Conservation (phyloP, 2,329 filamentous ascomycete species). For the Coccinonectria pachysandricola region DNA sequence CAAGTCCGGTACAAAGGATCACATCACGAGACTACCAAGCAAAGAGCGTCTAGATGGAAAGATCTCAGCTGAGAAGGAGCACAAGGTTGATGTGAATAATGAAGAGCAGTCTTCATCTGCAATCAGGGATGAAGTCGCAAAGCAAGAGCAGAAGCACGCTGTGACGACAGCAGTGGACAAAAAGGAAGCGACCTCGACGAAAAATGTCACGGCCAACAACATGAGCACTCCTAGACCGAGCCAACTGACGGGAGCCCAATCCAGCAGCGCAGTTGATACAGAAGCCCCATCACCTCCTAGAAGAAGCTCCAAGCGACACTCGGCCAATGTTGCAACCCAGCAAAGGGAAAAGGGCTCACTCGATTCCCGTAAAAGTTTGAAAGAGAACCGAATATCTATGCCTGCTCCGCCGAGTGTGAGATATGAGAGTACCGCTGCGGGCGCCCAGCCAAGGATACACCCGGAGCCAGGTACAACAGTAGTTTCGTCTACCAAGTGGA, state of each 20-base stretch:
- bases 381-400: slow-evolving; percentile 7
- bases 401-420: slow-evolving; percentile 18
- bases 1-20: slow-evolving; percentile 3
- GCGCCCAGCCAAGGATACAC: slow-evolving; percentile 12
- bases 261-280: no score
- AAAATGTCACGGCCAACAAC: background rate
- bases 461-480: slow-evolving; percentile 8
- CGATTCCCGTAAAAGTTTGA: slow-evolving; percentile 3
- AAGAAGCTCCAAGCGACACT: slow-evolving; percentile 16
- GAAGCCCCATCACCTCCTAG: slow-evolving; percentile 11
- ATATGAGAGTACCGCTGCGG: slow-evolving; percentile 17
- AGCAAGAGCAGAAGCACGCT: no score
- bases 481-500: slow-evolving; percentile 18
- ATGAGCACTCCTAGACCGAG: no score
- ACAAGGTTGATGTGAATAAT: no score
- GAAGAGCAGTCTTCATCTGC: no score
- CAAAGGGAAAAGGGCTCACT: slow-evolving; percentile 6
- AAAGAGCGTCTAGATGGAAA: slow-evolving; percentile 1
- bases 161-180: slow-evolving; percentile 1
- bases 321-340: no score
- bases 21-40: background rate
- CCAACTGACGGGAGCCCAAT: no score
- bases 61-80: background rate
- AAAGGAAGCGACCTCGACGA: slow-evolving; percentile 3
- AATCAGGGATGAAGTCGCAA: no score